Evolutionary conservation across 1,284 basidiomycete species (phyloP).

Genomic region (Boletus albobrunnescens): DNA sequence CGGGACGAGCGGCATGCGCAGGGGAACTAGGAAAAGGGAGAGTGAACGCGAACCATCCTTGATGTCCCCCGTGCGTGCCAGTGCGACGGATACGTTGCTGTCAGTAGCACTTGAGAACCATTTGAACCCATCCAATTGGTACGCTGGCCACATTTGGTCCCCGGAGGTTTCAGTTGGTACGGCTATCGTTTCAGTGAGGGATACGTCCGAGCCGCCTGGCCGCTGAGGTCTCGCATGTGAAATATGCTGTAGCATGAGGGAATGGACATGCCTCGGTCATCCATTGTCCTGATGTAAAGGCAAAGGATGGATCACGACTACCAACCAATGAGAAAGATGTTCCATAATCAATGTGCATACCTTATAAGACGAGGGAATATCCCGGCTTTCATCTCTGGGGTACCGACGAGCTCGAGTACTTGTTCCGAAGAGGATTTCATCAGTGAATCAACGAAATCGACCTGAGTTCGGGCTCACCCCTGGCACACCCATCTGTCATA

Average conservation of each 20-base stretch:
- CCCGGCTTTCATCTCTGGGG: constrained; percentile 53
- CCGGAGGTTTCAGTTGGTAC: constrained; percentile 30
- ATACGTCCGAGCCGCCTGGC: constrained; percentile 75
- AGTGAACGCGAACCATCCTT: constrained; percentile 57
- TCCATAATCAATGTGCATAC: constrained; percentile 31
- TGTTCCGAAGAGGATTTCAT: neutral
- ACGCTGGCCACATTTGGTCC: constrained; percentile 46
- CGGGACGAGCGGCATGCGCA: constrained; percentile 51
- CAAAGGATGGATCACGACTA: constrained; percentile 58
- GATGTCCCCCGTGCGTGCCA: constrained; percentile 63
- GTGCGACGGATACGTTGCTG: constrained; percentile 64
- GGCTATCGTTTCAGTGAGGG: constrained; percentile 70
- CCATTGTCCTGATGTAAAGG: constrained; percentile 80
- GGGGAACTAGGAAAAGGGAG: constrained; percentile 68
- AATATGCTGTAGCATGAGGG: neutral
- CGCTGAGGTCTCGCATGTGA: constrained; percentile 40
- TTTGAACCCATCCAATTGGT: constrained; percentile 67
- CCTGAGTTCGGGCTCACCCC: constrained; percentile 43
- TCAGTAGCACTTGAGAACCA: constrained; percentile 86
- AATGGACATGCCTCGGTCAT: constrained; percentile 63
- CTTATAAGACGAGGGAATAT: constrained; percentile 58
- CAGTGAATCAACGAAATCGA: constrained; percentile 1
- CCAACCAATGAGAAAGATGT: neutral
- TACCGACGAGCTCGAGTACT: constrained; percentile 66
- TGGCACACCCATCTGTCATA: constrained; percentile 75